Evolutionary conservation across 2,329 filamentous ascomycete genomes (phyloP).

Genomic region (Claviceps quebecensis): DNA sequence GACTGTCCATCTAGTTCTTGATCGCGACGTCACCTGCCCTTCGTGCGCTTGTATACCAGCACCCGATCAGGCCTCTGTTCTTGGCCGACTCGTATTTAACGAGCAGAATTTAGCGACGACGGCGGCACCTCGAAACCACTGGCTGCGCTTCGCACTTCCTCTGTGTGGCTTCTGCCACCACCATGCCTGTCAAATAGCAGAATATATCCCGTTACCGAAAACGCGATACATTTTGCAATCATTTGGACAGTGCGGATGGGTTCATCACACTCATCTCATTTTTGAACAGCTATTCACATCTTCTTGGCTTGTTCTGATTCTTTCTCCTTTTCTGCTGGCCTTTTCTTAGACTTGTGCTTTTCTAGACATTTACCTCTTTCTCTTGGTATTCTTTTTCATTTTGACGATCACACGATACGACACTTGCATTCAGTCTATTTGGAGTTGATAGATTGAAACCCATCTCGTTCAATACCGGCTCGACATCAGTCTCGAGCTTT

Average conservation of each 20-base stretch:
- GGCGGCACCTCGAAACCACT: slow-evolving; percentile 3
- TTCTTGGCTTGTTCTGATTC: slow-evolving; percentile 9
- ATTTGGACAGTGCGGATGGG: slow-evolving; percentile 15
- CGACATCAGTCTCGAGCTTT: not conserved
- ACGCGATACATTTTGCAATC: slow-evolving; percentile 1
- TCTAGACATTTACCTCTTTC: slow-evolving; percentile 20
- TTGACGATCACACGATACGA: slow-evolving; percentile 3
- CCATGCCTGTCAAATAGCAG: slow-evolving; percentile 10
- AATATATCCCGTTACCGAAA: slow-evolving; percentile 7
- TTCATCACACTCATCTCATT: slow-evolving; percentile 3
- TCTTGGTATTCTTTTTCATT: slow-evolving; percentile 10
- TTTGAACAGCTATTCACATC: not conserved
- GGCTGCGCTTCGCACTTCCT: not conserved
- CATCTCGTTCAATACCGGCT: not conserved
- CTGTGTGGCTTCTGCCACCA: slow-evolving; percentile 5
- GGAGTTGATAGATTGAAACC: slow-evolving; percentile 8
- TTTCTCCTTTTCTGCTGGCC: slow-evolving; percentile 14
- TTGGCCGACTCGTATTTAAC: slow-evolving; percentile 1
- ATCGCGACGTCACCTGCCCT: not conserved
- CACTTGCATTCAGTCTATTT: slow-evolving; percentile 9
- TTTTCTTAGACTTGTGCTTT: slow-evolving; percentile 25
- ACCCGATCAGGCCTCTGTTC: slow-evolving; percentile 1
- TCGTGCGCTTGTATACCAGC: not conserved
- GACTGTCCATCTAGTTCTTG: not conserved
- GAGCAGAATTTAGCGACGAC: slow-evolving; percentile 1